Conservation (phyloP, 257 asterid genomes). For the Coffea eugenioides region DNA sequence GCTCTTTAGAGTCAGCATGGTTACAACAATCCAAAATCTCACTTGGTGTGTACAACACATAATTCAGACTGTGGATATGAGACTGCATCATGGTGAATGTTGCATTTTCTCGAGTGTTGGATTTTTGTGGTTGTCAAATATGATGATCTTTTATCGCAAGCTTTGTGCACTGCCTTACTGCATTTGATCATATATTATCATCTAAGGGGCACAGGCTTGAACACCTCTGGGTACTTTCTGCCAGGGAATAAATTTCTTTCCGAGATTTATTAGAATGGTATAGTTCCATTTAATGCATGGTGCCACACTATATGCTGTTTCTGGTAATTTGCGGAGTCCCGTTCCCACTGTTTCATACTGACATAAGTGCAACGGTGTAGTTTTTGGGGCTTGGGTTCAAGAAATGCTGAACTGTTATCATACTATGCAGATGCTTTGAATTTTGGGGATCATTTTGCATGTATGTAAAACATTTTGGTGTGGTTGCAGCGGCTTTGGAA, state of each 20-base stretch:
- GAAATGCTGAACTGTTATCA: background rate
- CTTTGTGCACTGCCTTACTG: background rate
- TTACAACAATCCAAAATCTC: too few relatives aligned
- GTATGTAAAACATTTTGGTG: background rate
- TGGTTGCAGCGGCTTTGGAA: slow-evolving; percentile 91
- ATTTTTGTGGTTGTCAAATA: background rate
- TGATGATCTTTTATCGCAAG: background rate
- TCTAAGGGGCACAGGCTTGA: background rate
- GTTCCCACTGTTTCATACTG: background rate
- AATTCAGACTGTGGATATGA: background rate
- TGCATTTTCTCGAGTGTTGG: background rate
- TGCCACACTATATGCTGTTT: background rate
- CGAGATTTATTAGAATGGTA: background rate
- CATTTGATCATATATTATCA: background rate
- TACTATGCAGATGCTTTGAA: background rate
- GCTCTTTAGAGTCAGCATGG: background rate
- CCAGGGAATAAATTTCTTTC: background rate
- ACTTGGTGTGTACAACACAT: background rate
- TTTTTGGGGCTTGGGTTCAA: background rate
- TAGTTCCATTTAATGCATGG: background rate
- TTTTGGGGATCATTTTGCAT: background rate
- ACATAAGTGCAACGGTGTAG: too few relatives aligned
- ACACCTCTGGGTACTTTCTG: background rate
- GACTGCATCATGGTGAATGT: background rate
- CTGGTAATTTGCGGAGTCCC: background rate